Base-by-base conservation (phyloP, 495 filamentous ascomycete species). In the Podospora anserina region DNA sequence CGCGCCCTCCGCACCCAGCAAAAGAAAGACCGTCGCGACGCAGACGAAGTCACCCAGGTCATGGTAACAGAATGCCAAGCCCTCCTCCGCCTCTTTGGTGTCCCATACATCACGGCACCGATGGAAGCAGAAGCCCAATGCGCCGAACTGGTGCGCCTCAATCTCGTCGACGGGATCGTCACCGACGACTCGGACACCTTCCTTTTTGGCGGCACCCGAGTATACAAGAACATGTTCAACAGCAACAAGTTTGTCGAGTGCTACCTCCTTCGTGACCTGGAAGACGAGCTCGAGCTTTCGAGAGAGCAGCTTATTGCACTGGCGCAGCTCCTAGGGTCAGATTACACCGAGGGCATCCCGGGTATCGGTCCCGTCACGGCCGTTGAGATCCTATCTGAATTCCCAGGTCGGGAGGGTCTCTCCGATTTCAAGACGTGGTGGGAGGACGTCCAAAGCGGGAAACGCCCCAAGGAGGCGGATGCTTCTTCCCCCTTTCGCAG, bases 141-240 rank as follows among this genome's bases (percentile, higher is more conserved):
- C 75, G 95, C 95, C 26, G 91, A 97, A 76, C 86, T 99, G 5
- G 93, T 98, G 3, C 80, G 79, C 1, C 82, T 97, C 5, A 90
- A 91, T 0, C 85, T 99, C 3, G 95, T 99, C 26, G 95, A 99
- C 75, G 95, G 95, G 11, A 96, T 98, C 71, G 93, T 99, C n/a
- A 99, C 95, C 0, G 95, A 99, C 74, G 95, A 99, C 75, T 92
- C 88, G 15, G 95, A 99, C 83, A 93, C 89, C n/a, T 98, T 99
- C 75, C 87, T 99, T 15, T 99, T 99, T 74, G 95, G 95, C 55
- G 95, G 95, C 34, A 98, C 93, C 0, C 85, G 95, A 18, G 90
- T 99, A 19, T 99, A 98, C 83, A 97, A 98, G 70, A 97, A 99
- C 82, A 96, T 98, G 93, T 99, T 99, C 85, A 98, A 97, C 77